Evolutionary conservation across 192 early-diverging fungal species (phyloP), one percentile per base, ranked within the genome.

Genomic region (Umbelopsis ramanniana): DNA sequence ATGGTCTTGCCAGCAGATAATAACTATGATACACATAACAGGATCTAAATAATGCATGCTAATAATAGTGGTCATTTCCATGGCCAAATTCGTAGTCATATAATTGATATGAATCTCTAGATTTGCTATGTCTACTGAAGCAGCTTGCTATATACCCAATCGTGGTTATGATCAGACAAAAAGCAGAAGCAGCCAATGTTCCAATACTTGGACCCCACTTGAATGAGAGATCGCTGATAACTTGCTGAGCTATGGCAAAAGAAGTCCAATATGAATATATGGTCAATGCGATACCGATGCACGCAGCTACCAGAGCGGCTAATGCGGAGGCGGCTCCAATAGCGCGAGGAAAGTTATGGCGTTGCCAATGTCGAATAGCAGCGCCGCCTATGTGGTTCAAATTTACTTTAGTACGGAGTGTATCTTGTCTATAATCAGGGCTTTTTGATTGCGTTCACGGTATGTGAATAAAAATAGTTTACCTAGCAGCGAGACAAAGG

Each of bases 71-170:
- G 33, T 35, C 17, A 35, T 63, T 63, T 37, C 33, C 29, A 37
- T 37, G 57, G 14, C 57, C 57, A 63, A 63, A 63, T 19, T 63
- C 57, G n/a, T 63, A 63, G 17, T 63, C 57, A 63, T 63, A 63
- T 17, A 63, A 17, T 8, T 29, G 57, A 26, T 37, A 63, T 26
- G 57, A 63, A 37, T 63, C 57, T 63, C 57, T 63, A 17, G 57
- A n/a, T 63, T 26, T 11, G 5, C 35, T 26, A n/a, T 26, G 57
- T 17, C 17, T 63, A 35, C 57, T 63, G 33, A 63, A 63, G 19
- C 57, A 63, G 33, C 57, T 63, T 37, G 57, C 57, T 12, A 63
- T 63, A 37, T 63, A 63, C 12, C 29, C 57, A n/a, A 63, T 35
- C 19, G 35, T 15, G 19, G 57, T 29, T 63, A 63, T 37, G 19